A percentile compares a stretch with the other conserved stretches of the same genome.
Evolutionary conservation across 805 yeast genomes (phyloP).

Genomic region (Kuraishia piskuri): DNA sequence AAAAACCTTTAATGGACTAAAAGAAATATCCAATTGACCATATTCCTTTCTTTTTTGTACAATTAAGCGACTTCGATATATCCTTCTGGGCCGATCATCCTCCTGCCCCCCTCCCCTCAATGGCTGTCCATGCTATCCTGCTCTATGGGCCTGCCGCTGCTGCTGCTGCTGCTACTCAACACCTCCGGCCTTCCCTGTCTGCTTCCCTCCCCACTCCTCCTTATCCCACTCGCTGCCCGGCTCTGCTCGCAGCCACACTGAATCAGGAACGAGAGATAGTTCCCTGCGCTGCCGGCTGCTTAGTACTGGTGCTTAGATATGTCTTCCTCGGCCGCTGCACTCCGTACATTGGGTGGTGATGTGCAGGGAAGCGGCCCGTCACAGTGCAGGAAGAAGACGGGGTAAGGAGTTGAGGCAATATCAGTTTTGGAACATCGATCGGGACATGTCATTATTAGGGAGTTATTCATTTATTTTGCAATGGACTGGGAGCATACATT

Average conservation of each 20-base stretch:
- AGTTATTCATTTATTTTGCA: too few relatives aligned
- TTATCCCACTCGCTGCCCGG: background rate
- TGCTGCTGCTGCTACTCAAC: background rate
- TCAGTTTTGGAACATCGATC: too few relatives aligned
- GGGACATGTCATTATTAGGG: too few relatives aligned
- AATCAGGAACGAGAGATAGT: background rate
- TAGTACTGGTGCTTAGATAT: background rate
- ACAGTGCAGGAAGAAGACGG: background rate
- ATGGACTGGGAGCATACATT: too few relatives aligned
- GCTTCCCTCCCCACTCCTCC: background rate
- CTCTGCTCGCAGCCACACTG: background rate
- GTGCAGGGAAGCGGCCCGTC: background rate
- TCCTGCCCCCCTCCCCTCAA: background rate
- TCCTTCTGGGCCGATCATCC: too few relatives aligned
- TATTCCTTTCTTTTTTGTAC: too few relatives aligned
- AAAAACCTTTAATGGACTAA: background rate
- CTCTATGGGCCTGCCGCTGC: background rate
- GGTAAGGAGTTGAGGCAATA: too few relatives aligned
- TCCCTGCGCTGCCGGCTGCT: background rate
- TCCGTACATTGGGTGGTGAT: background rate
- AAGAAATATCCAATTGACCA: background rate
- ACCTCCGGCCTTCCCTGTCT: background rate
- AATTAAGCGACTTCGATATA: too few relatives aligned
- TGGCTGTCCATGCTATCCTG: background rate
- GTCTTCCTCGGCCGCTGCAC: background rate